Conservation (phyloP, 2,329 filamentous ascomycete species). For the Elsinoe necatrix region DNA sequence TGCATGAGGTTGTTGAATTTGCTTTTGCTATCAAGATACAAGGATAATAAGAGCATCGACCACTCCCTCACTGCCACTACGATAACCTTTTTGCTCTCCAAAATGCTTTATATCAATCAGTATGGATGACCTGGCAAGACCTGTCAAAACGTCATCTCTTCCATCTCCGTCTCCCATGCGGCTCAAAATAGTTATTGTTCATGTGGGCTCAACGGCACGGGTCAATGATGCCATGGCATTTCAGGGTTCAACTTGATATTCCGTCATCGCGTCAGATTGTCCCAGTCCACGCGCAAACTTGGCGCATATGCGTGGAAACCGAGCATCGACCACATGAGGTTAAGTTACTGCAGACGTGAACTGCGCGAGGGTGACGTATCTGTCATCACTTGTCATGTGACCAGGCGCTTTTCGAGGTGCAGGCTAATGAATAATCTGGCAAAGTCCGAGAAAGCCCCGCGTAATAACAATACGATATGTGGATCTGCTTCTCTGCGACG, state of each 20-base stretch:
- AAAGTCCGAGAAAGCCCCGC: too few relatives aligned
- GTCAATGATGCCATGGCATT: slow-evolving; percentile 7
- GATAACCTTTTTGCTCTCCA: neutral
- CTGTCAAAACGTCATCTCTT: neutral
- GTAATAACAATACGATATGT: too few relatives aligned
- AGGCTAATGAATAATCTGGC: neutral
- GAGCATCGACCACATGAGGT: neutral
- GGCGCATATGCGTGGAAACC: neutral
- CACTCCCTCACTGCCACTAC: too few relatives aligned
- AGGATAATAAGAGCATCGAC: neutral
- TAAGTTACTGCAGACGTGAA: neutral
- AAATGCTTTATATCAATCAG: neutral
- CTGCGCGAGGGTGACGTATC: slow-evolving; percentile 10
- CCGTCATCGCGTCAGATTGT: slow-evolving; percentile 5
- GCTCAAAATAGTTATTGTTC: neutral
- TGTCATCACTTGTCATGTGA: slow-evolving; percentile 2
- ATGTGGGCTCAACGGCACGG: slow-evolving; percentile 2
- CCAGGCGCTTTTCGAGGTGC: neutral
- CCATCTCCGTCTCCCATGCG: neutral
- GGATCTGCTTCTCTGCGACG: too few relatives aligned
- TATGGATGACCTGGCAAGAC: neutral
- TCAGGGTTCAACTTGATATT: slow-evolving; percentile 7
- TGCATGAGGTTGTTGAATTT: neutral
- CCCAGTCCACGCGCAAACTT: slow-evolving; percentile 10
- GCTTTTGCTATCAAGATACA: neutral